Evolutionary conservation across 495 filamentous ascomycete genomes (phyloP).

Genomic region (Tetracladium setigerum): DNA sequence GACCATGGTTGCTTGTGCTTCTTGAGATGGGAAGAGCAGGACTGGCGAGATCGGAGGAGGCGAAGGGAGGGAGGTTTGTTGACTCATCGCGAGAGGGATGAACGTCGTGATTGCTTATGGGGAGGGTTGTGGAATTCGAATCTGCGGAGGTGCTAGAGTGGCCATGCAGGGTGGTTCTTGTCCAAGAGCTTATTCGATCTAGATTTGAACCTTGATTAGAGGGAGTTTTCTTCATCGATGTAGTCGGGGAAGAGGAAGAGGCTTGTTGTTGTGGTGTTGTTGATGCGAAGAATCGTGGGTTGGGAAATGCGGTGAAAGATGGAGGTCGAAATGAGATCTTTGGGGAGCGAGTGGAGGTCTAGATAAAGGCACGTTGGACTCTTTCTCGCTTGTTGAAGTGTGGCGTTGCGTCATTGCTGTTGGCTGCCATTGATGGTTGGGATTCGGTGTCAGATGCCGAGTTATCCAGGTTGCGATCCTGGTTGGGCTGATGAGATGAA

Average conservation of each 20-base stretch:
- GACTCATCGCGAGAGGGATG: slow-evolving; percentile 7
- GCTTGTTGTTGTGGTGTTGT: too few relatives aligned
- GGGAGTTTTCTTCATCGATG: slow-evolving; percentile 60
- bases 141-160: slow-evolving; percentile 27
- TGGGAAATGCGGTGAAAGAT: too few relatives aligned
- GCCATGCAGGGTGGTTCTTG: slow-evolving; percentile 46
- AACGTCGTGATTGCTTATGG: slow-evolving; percentile 23
- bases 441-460: neutral
- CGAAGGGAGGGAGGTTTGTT: slow-evolving; percentile 12
- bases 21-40: slow-evolving; percentile 10
- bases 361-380: too few relatives aligned
- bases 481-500: too few relatives aligned
- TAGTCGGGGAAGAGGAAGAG: neutral
- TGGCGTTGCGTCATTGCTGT: too few relatives aligned
- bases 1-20: slow-evolving; percentile 25
- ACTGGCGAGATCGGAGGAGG: slow-evolving; percentile 7
- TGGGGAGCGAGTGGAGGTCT: too few relatives aligned
- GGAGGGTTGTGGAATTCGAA: slow-evolving; percentile 28
- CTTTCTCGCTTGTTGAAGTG: too few relatives aligned
- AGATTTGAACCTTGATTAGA: slow-evolving; percentile 35
- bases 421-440: too few relatives aligned
- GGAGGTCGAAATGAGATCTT: too few relatives aligned
- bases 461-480: too few relatives aligned
- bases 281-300: too few relatives aligned
- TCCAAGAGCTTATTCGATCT: slow-evolving; percentile 54